A percentile compares a stretch with the other conserved stretches of the same genome.
phyloP scores from a whole-genome alignment of 2,329 filamentous ascomycete genomes.

The Hymenoscyphus albidus region DNA sequence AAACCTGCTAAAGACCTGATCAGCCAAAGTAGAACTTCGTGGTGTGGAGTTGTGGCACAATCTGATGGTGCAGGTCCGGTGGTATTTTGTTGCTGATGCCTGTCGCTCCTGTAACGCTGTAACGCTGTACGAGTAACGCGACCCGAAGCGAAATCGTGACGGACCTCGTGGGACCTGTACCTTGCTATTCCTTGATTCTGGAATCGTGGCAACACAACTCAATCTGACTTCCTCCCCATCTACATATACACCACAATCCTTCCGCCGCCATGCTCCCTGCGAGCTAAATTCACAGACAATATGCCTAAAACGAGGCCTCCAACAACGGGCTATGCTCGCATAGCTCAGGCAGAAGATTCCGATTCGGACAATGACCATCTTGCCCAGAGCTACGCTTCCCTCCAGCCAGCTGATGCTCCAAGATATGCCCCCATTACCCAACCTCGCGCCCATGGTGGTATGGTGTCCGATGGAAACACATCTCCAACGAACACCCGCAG shows the following conservation, averaged over 20 bases:
- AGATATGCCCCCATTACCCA: conserved; percentile 63
- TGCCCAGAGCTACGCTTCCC: conserved; percentile 48
- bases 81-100: too few species aligned
- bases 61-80: too few species aligned
- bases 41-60: too few species aligned
- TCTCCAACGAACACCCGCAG: conserved; percentile 42
- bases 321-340: conserved; percentile 79
- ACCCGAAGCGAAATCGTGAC: not conserved
- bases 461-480: conserved; percentile 45
- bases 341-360: conserved; percentile 75
- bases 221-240: not conserved
- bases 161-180: not conserved
- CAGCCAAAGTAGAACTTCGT: too few species aligned
- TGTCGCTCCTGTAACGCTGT: not conserved
- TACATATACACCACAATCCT: not conserved
- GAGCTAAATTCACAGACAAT: not conserved
- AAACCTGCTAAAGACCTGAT: too few species aligned
- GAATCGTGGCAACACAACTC: conserved; percentile 7
- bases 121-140: not conserved
- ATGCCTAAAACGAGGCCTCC: conserved; percentile 45
- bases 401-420: conserved; percentile 53
- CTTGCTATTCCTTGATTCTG: conserved; percentile 1
- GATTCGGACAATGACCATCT: conserved; percentile 66
- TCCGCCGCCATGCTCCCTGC: conserved; percentile 1
- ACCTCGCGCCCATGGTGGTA: conserved; percentile 56